Evolutionary conservation across 1,139 yeast species (phyloP).

Genomic region (Debaryomyces sp.): DNA sequence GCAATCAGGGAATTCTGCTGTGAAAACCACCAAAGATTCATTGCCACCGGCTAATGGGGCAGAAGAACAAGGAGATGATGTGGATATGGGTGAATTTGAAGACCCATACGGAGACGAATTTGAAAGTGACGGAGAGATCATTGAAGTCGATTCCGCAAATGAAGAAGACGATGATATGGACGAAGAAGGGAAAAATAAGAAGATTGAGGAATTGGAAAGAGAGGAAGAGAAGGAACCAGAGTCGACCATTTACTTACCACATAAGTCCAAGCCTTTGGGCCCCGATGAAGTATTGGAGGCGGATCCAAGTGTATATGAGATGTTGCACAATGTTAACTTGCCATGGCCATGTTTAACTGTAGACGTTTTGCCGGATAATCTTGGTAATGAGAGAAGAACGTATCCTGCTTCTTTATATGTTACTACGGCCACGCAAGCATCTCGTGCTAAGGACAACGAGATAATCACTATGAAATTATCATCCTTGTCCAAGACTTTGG

Average conservation of each 20-base stretch:
- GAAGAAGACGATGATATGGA: slow-evolving; percentile 59
- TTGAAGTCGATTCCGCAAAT: slow-evolving; percentile 71
- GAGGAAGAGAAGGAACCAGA: slow-evolving; percentile 31
- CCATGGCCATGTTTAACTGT: slow-evolving; percentile 98
- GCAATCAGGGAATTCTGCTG: slow-evolving; percentile 33
- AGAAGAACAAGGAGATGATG: slow-evolving; percentile 39
- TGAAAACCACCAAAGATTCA: slow-evolving; percentile 29
- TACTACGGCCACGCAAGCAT: slow-evolving; percentile 95
- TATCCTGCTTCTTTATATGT: slow-evolving; percentile 88
- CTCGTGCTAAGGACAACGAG: slow-evolving; percentile 84
- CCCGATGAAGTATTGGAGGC: slow-evolving; percentile 97
- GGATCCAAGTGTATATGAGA: slow-evolving; percentile 93
- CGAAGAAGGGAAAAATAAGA: slow-evolving; percentile 30
- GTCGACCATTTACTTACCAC: slow-evolving; percentile 74
- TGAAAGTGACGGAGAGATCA: slow-evolving; percentile 90
- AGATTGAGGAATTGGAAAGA: slow-evolving; percentile 34
- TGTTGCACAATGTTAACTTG: slow-evolving; percentile 90
- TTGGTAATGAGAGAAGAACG: slow-evolving; percentile 85
- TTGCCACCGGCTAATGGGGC: slow-evolving; percentile 31
- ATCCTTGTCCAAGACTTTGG: slow-evolving; percentile 80
- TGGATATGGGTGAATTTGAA: slow-evolving; percentile 87
- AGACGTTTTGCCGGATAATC: slow-evolving; percentile 82
- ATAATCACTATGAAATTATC: slow-evolving; percentile 81
- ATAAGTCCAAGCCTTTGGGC: slow-evolving; percentile 84
- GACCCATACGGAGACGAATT: slow-evolving; percentile 95